Conservation (phyloP, 2,329 filamentous ascomycete genomes). For the Alternaria sp. region DNA sequence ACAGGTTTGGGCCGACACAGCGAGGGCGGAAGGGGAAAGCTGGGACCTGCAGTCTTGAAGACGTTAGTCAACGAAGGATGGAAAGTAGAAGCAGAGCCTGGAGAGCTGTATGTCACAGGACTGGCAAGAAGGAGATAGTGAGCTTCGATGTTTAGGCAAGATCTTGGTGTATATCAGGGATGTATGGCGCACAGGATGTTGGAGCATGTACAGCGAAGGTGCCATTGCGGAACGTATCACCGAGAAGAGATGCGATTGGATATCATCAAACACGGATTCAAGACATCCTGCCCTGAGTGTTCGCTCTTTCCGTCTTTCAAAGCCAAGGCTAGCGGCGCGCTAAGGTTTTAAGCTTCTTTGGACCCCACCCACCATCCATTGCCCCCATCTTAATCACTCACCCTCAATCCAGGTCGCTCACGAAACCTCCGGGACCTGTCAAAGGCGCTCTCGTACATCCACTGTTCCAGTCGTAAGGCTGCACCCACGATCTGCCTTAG, state of each 20-base stretch:
- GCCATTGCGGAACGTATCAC: background rate
- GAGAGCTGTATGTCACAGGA: slow-evolving; percentile 74
- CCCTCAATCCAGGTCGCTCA: background rate
- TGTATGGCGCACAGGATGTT: background rate
- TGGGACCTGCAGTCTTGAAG: slow-evolving; percentile 81
- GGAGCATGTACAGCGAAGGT: background rate
- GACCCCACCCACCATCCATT: background rate
- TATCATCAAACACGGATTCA: background rate
- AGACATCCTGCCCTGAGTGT: background rate
- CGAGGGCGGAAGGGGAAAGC: slow-evolving; percentile 72
- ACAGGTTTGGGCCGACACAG: slow-evolving; percentile 84
- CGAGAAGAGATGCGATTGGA: background rate
- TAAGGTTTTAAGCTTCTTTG: slow-evolving; percentile 13
- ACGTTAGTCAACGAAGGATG: slow-evolving; percentile 80
- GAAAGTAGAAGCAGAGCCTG: slow-evolving; percentile 76
- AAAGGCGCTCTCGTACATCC: slow-evolving; percentile 1
- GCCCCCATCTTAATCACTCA: background rate
- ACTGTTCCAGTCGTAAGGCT: slow-evolving; percentile 15
- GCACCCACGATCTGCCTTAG: slow-evolving; percentile 6
- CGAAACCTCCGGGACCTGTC: slow-evolving; percentile 10
- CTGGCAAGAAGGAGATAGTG: slow-evolving; percentile 39
- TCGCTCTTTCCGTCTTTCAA: background rate
- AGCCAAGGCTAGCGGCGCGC: slow-evolving; percentile 10
- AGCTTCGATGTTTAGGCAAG: background rate
- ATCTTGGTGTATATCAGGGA: background rate